Percentiles rank a stretch among this genome's conserved stretches.
Conservation (phyloP, 1,139 yeast genomes). For the Tardiomyces blankii region DNA sequence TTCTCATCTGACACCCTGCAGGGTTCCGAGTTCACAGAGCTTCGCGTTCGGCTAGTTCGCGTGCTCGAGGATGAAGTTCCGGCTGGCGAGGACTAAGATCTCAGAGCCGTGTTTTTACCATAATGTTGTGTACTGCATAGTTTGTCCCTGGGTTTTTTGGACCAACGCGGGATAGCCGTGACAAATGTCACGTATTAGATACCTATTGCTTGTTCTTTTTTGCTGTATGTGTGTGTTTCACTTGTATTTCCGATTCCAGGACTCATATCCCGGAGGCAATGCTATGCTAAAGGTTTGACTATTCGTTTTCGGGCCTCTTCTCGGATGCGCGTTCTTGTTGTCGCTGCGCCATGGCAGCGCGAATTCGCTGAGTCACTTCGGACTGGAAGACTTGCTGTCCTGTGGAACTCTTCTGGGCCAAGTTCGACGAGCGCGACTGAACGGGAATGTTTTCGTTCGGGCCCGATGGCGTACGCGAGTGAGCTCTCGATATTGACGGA, state of each 20-base stretch:
- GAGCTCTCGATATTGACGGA: neutral
- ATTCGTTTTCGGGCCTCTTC: neutral
- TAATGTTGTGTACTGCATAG: neutral
- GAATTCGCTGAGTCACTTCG: slow-evolving; percentile 19
- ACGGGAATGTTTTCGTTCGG: neutral
- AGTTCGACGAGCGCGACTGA: neutral
- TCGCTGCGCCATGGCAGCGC: slow-evolving; percentile 19
- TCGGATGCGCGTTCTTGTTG: neutral
- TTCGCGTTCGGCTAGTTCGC: slow-evolving; percentile 58
- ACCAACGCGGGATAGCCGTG: no score
- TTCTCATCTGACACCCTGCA: slow-evolving; percentile 73
- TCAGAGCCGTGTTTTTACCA: neutral
- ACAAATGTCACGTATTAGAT: no score
- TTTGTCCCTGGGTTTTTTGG: neutral
- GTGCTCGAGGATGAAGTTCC: slow-evolving; percentile 91
- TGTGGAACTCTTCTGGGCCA: slow-evolving; percentile 5
- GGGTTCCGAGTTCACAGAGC: slow-evolving; percentile 77
- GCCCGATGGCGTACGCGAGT: neutral
- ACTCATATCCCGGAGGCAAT: no score
- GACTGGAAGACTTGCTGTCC: slow-evolving; percentile 14
- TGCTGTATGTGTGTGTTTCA: no score
- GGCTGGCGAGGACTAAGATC: slow-evolving; percentile 77
- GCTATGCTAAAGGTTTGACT: no score
- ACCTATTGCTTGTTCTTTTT: no score
- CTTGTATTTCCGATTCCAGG: no score